Conservation (phyloP, 768 basidiomycete genomes). For the Suillus brevipes region DNA sequence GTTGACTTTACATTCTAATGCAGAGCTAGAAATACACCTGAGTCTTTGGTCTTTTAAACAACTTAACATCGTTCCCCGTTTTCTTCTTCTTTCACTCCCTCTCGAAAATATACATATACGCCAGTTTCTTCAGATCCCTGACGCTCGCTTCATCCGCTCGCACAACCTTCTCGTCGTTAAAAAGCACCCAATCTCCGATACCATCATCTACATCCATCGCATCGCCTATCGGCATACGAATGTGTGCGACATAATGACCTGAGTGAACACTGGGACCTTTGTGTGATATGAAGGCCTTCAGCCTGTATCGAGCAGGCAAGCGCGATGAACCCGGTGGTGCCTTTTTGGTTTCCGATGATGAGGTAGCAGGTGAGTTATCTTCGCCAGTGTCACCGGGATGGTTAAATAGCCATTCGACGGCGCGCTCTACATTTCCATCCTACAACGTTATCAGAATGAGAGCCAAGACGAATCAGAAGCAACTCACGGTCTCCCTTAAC, state of each 20-base stretch:
- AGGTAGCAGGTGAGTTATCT: conserved; percentile 33
- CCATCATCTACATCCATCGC: conserved; percentile 32
- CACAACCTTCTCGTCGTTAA: conserved; percentile 97
- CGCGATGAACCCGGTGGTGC: conserved; percentile 50
- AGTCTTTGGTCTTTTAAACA: not conserved
- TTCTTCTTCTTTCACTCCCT: conserved; percentile 20
- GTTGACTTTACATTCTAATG: conserved; percentile 1
- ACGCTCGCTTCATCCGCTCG: conserved; percentile 84
- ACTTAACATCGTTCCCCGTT: not conserved
- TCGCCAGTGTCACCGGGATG: conserved; percentile 88
- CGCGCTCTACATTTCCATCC: conserved; percentile 78
- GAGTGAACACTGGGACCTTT: conserved; percentile 96
- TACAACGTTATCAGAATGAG: conserved; percentile 25
- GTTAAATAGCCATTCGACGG: conserved; percentile 94
- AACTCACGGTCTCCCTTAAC: conserved; percentile 76
- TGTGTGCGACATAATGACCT: conserved; percentile 89
- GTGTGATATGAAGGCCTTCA: conserved; percentile 96
- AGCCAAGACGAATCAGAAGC: not conserved
- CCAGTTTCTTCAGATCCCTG: conserved; percentile 74
- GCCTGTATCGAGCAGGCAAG: conserved; percentile 74
- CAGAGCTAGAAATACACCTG: not conserved
- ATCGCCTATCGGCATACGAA: conserved; percentile 35
- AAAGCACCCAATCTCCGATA: conserved; percentile 76
- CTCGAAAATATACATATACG: conserved; percentile 95
- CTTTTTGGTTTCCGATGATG: conserved; percentile 20